A percentile compares a stretch with the other conserved stretches of the same genome.
Conservation (phyloP, 2,329 filamentous ascomycete species). For the Cercospora citrullina region DNA sequence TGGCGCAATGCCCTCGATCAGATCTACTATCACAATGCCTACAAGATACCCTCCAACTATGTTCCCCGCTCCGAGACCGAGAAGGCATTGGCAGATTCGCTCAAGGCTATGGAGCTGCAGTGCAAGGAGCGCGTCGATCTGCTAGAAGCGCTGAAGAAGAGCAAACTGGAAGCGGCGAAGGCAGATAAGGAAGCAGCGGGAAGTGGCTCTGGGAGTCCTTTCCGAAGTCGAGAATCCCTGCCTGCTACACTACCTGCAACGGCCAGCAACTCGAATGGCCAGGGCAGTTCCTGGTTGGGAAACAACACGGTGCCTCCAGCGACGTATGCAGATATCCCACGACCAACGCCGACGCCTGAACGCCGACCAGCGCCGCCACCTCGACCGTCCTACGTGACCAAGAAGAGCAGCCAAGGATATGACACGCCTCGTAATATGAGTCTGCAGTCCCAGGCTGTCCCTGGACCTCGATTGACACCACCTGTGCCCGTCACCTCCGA, state of each 20-base stretch:
- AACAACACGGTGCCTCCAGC: conserved; percentile 79
- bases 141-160: conserved; percentile 74
- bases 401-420: conserved; percentile 49
- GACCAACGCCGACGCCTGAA: conserved; percentile 44
- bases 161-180: conserved; percentile 55
- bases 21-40: conserved; percentile 82
- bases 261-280: conserved; percentile 18
- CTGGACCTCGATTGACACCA: conserved; percentile 24
- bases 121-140: conserved; percentile 92
- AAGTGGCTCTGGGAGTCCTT: conserved; percentile 17
- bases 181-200: conserved; percentile 34
- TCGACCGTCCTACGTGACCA: conserved; percentile 48
- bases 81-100: conserved; percentile 74
- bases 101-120: conserved; percentile 81
- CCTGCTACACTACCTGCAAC: conserved; percentile 18
- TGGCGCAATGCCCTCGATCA: conserved; percentile 88
- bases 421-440: conserved; percentile 33
- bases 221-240: conserved; percentile 33
- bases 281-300: conserved; percentile 61
- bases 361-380: conserved; percentile 38
- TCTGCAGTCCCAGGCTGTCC: conserved; percentile 24
- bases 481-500: conserved; percentile 18
- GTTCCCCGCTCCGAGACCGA: conserved; percentile 78
- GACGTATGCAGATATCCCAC: conserved; percentile 77
- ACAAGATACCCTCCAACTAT: conserved; percentile 68